Conservation (phyloP, 257 asterid genomes). For the Nicotiana tomentosiformis region DNA sequence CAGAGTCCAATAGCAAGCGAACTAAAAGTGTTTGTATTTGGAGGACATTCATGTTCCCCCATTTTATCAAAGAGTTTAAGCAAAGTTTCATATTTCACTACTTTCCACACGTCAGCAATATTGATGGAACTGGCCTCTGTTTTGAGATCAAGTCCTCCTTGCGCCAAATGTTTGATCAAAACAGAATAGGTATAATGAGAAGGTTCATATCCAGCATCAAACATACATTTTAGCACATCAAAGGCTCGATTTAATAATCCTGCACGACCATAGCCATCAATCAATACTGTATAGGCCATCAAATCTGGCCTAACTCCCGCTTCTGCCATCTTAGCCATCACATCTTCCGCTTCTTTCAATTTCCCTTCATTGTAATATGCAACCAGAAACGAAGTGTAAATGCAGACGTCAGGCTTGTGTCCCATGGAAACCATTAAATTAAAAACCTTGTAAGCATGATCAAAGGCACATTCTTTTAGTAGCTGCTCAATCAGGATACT, state of each 20-base stretch:
- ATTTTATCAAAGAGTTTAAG: slow-evolving; percentile 53
- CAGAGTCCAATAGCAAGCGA: slow-evolving; percentile 55
- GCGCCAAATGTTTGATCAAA: slow-evolving; percentile 57
- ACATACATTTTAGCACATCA: slow-evolving; percentile 49
- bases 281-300: slow-evolving; percentile 54
- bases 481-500: slow-evolving; percentile 55
- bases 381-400: slow-evolving; percentile 61
- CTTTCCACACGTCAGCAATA: slow-evolving; percentile 69
- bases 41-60: slow-evolving; percentile 43
- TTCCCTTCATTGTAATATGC: slow-evolving; percentile 74
- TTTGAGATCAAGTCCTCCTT: slow-evolving; percentile 14
- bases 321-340: slow-evolving; percentile 47
- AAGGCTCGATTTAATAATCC: slow-evolving; percentile 48
- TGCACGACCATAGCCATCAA: slow-evolving; percentile 70
- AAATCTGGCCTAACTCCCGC: slow-evolving; percentile 53
- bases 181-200: slow-evolving; percentile 56
- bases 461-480: slow-evolving; percentile 55
- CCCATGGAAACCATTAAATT: slow-evolving; percentile 44
- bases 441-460: slow-evolving; percentile 42
- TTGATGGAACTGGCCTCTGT: slow-evolving; percentile 22
- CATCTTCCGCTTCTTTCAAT: slow-evolving; percentile 61
- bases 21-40: slow-evolving; percentile 37
- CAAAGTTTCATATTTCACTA: slow-evolving; percentile 47
- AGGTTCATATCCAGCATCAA: slow-evolving; percentile 55
- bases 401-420: slow-evolving; percentile 60